A percentile compares a stretch with the other conserved stretches of the same genome.
These are phyloP conservation scores for Geranium incanum DNA, from an alignment of 441 rosid species.

Conservation along the genomic window DNA sequence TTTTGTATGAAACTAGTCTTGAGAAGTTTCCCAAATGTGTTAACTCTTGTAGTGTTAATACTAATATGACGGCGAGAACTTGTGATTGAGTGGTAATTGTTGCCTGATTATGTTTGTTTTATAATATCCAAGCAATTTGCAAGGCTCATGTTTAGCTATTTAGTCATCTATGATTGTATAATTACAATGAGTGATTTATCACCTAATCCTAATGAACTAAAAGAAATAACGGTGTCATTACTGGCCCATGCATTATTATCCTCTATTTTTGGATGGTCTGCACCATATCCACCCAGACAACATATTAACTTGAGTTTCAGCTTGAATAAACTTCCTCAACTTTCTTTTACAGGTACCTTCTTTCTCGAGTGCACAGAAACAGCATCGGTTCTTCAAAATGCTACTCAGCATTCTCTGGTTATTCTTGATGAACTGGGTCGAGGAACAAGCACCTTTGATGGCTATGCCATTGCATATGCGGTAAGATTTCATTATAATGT, in stretches of 20 bases:
- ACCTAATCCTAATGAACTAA: neutral
- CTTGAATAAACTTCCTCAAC: constrained; percentile 15
- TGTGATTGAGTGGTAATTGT: neutral
- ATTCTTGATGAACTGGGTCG: constrained; percentile 94
- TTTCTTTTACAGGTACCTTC: constrained; percentile 67
- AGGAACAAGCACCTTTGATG: constrained; percentile 97
- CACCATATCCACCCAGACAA: neutral
- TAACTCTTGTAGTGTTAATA: neutral
- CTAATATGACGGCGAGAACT: neutral
- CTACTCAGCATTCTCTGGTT: constrained; percentile 85
- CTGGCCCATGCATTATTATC: neutral
- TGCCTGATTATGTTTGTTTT: neutral
- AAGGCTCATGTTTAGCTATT: neutral
- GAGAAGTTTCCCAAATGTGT: neutral
- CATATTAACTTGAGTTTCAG: constrained; percentile 3
- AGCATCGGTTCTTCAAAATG: constrained; percentile 87
- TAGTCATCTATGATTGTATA: neutral
- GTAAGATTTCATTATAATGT: constrained; percentile 36
- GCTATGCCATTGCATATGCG: constrained; percentile 94
- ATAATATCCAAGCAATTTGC: neutral
- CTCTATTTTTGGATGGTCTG: neutral
- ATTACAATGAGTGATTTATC: neutral
- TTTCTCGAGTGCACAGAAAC: constrained; percentile 90
- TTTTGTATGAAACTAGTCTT: neutral
- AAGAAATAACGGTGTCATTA: neutral